These are phyloP conservation scores for Naganishia friedmannii DNA, from an alignment of 768 basidiomycete genomes.

Conservation along the genomic window DNA sequence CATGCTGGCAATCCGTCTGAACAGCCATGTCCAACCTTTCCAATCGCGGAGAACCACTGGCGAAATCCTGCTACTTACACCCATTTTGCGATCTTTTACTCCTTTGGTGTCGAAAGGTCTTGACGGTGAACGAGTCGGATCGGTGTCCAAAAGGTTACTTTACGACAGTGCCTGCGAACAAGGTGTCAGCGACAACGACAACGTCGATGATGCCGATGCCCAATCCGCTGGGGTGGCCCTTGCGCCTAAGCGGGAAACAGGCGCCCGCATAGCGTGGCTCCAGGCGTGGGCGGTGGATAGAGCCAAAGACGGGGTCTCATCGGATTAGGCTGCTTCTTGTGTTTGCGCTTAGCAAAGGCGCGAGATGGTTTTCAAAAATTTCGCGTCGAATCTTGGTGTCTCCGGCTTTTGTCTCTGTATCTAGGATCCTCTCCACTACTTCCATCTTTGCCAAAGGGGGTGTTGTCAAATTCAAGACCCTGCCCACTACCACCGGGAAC, in stretches of 20 bases:
- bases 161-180: background rate
- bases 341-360: too few species aligned
- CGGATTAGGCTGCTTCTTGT: too few species aligned
- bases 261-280: constrained; percentile 17
- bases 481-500: too few species aligned
- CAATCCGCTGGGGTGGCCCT: background rate
- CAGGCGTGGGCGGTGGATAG: background rate
- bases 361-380: too few species aligned
- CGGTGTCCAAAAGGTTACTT: constrained; percentile 22
- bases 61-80: constrained; percentile 15
- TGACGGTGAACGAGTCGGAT: constrained; percentile 28
- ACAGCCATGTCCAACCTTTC: constrained; percentile 16
- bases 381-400: too few species aligned
- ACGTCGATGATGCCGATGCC: constrained; percentile 12
- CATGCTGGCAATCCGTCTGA: background rate
- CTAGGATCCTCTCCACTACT: too few species aligned
- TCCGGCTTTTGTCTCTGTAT: too few species aligned
- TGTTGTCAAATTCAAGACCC: too few species aligned
- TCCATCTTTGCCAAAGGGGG: too few species aligned
- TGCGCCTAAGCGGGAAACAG: constrained; percentile 10
- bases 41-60: background rate
- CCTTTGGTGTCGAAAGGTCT: constrained; percentile 28
- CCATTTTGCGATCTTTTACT: constrained; percentile 19
- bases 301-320: background rate
- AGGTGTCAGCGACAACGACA: background rate